Evolutionary conservation across 176 grass and related monocot genomes (phyloP), one percentile per base, ranked within the genome.

Genomic region (Bolboschoenus planiculmis): DNA sequence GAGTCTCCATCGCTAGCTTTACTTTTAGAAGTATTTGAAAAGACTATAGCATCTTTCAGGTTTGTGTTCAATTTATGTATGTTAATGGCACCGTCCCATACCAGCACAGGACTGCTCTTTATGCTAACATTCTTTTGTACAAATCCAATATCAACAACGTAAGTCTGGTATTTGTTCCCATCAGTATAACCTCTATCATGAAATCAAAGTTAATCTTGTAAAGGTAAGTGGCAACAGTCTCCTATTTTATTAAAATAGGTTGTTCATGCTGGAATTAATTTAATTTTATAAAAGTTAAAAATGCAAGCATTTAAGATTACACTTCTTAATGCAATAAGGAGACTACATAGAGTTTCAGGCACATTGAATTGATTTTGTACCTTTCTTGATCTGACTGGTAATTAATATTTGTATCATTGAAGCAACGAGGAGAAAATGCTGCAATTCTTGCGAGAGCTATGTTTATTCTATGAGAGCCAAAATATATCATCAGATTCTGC

Each of bases 11-110:
- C 82, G 34, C 21, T 84, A 70, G 82, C 74, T 87, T 93, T 92
- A 90, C 82, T 93, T 87, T 40, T 95, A 79, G 87, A 95, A 85
- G 86, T 93, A 68, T 85, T 98, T 77, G 89, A 95, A 79, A 95
- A 36, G 86, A 91, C 96, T 56, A 83, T 89, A 81, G 84, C 87
- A 2, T 87, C 87, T 80, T 98, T 93, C 84, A 93, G 92, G 96
- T 90, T 85, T 86, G 83, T 79, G 35, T 72, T 90, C 48, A 33
- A 34, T 47, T 37, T 75, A 79, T 62, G 15, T 42, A 56, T 81
- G 61, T 76, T n/a, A 46, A 64, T 35, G 20, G 24, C 51, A 80
- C 18, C 37, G 23, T 61, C 20, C 33, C 1, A 33, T 21, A 80
- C 51, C 11, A 24, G 35, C 20, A n/a, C 21, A 36, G 36, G n/a